These are phyloP conservation scores for Cucurbita ficifolia DNA, from an alignment of 306 rosid genomes.

Conservation along the genomic window DNA sequence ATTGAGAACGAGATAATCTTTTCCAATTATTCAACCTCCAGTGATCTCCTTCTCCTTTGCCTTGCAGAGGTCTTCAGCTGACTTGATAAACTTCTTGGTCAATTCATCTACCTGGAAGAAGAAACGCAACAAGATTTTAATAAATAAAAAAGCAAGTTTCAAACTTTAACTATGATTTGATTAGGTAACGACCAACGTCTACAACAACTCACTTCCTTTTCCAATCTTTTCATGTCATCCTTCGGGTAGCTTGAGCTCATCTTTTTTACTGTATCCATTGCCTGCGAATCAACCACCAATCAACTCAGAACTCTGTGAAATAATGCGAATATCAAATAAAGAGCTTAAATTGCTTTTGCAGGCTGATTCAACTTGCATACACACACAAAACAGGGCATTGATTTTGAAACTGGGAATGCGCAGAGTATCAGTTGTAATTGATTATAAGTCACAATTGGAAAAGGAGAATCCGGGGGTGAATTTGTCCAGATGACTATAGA, in stretches of 20 bases:
- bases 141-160: neutral
- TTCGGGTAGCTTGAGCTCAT: constrained; percentile 52
- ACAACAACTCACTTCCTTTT: constrained; percentile 61
- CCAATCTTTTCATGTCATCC: constrained; percentile 78
- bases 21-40: constrained; percentile 18
- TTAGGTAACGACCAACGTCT: neutral
- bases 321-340: neutral
- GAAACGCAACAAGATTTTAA: neutral
- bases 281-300: constrained; percentile 29
- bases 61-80: constrained; percentile 71
- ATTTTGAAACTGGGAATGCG: neutral
- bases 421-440: neutral
- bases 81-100: constrained; percentile 69
- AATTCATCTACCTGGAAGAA: constrained; percentile 58
- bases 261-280: constrained; percentile 77
- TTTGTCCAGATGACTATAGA: neutral
- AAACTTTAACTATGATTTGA: neutral
- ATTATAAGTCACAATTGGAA: neutral
- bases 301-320: constrained; percentile 4
- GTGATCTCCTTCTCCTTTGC: constrained; percentile 73
- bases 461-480: neutral
- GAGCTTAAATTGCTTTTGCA: neutral
- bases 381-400: neutral
- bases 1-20: neutral
- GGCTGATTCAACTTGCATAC: neutral